Evolutionary conservation across 2,329 filamentous ascomycete species (phyloP), one percentile per base, ranked within the genome.

Genomic region (Sporothrix humicola): DNA sequence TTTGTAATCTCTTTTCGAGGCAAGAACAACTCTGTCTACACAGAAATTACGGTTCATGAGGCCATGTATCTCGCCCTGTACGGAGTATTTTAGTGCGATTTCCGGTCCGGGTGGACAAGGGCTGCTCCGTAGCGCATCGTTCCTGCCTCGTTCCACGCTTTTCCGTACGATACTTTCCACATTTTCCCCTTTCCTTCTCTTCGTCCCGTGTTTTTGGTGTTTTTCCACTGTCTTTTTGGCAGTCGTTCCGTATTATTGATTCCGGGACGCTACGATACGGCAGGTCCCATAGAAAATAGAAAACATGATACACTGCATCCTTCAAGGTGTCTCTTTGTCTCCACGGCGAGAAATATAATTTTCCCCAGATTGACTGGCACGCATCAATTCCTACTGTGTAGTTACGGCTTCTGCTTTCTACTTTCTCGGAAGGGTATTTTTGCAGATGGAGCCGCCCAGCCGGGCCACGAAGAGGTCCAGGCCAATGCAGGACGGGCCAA

Each of bases 131-230:
- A n/a, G 31, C 37, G 31, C 52, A 59, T 70, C n/a, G 52, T 52
- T 23, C 68, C 52, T 70, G 5, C n/a, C 68, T 54, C 68, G 52
- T 70, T 58, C 52, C 68, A 46, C n/a, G 52, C 37, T 48, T 44
- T 46, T 42, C 66, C 48, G 48, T 23, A 12, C 1, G 10, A 37
- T 59, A 56, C 54, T 26, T 26, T 56, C 58, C n/a, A 26, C 2
- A 17, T n/a, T 37, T n/a, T 23, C 20, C 56, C 31, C 12, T 8
- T 63, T 12, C 7, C 8, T 15, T 10, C 15, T 54, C 54, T 37
- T 69, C 48, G 26, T 15, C 48, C 68, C 37, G 26, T 46, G 52
- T 58, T 58, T 58, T 37, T 37, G 31, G 31, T 37, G 7, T 37
- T 70, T 20, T 58, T 15, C 5, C 42, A 46, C 68, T 70, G 68